These are phyloP conservation scores for Hortaea sp. DNA, from an alignment of 2,329 filamentous ascomycete species.

Conservation along the genomic window DNA sequence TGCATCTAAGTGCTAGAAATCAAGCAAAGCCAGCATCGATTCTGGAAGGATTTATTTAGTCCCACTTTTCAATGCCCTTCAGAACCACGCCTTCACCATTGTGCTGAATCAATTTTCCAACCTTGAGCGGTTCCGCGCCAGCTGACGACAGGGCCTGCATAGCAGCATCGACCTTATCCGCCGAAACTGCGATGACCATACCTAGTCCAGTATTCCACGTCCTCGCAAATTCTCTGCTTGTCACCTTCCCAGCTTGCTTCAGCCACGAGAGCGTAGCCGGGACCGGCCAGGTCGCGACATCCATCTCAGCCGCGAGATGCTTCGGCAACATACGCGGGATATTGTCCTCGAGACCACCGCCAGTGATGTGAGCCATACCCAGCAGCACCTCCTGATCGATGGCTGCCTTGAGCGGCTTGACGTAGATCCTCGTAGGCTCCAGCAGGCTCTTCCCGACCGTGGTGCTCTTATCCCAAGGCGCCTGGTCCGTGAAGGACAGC, in stretches of 20 bases:
- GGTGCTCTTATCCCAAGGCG: constrained; percentile 61
- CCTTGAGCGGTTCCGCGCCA: constrained; percentile 66
- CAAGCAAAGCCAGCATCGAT: too few species aligned
- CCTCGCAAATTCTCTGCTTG: constrained; percentile 69
- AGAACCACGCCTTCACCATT: constrained; percentile 52
- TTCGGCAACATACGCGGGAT: constrained; percentile 84
- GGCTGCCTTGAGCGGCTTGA: constrained; percentile 57
- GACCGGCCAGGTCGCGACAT: constrained; percentile 64
- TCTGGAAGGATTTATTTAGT: not conserved
- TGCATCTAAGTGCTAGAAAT: too few species aligned
- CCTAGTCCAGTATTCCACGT: constrained; percentile 94
- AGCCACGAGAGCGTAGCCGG: constrained; percentile 82
- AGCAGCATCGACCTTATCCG: constrained; percentile 52
- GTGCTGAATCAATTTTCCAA: constrained; percentile 61
- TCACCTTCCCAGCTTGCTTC: constrained; percentile 61
- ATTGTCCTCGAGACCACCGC: constrained; percentile 86
- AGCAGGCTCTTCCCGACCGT: constrained; percentile 69
- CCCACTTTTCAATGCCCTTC: constrained; percentile 42
- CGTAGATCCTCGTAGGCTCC: constrained; percentile 88
- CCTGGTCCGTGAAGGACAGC: constrained; percentile 58
- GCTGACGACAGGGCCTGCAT: constrained; percentile 49
- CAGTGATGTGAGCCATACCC: constrained; percentile 94
- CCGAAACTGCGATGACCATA: constrained; percentile 78
- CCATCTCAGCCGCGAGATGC: constrained; percentile 68
- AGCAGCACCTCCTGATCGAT: constrained; percentile 58